Base-by-base conservation (phyloP, 208 protist species). In the Trypanosoma conorhini region DNA sequence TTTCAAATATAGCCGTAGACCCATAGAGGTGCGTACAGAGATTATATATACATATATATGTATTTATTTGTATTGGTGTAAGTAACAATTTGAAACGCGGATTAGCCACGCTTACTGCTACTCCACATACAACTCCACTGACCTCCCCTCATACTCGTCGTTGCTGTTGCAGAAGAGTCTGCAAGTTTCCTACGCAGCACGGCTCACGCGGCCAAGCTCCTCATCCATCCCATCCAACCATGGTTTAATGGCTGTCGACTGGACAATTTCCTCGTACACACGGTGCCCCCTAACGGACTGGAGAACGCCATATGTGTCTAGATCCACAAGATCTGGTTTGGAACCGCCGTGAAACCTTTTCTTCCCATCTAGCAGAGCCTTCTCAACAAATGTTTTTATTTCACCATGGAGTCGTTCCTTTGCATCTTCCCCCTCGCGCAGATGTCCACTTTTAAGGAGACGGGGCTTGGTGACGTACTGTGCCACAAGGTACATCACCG, bases 401-500 rank as follows among this genome's bases (percentile, higher is more conserved):
- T 96, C 82, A 33, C 78, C 67, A 65, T 95, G 84, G 46, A 96
- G 80, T 19, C 76, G 73, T 33, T 58, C 42, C 62, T 83, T 83
- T 28, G 79, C 78, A 66, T 85, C 82, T 55, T 93, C 89, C 8
- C 72, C 78, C 1, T 65, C 50, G 46, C 80, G 84, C 67, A 93
- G 68, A 70, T 89, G 79, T 24, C 89, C 89, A 26, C 79, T 78
- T 70, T 83, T 84, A 56, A 93, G 75, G 1, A 97, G 83, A 5
- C 82, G 80, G 31, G 92, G 88, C 62, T 80, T 79, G 0, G 92
- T 97, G 21, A 93, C 63, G 21, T 82, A 84, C 51, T 78, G 66
- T 10, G 90, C 86, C 19, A 97, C 89, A 46, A 97, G 51, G 64
- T 88, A 97, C 92, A 97, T 97, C 42, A 97, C 89, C 8, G 92